A percentile compares a stretch with the other conserved stretches of the same genome.
These are phyloP conservation scores for Parietaria judaica DNA, from an alignment of 306 rosid genomes.

Conservation along the genomic window DNA sequence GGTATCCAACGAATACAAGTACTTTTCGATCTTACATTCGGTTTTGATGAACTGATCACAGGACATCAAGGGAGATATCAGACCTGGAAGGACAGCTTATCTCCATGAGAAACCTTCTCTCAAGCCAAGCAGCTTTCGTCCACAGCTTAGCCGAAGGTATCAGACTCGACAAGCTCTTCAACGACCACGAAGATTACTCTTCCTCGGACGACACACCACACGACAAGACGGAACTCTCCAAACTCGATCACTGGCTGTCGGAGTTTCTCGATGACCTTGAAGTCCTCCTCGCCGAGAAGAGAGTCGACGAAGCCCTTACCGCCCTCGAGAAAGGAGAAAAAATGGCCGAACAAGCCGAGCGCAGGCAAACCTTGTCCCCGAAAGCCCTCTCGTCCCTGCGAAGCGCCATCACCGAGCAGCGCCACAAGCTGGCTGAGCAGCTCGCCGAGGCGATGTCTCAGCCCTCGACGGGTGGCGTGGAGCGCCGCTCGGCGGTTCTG, in stretches of 20 bases:
- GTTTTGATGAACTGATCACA: slow-evolving; percentile 13
- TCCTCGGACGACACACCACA: slow-evolving; percentile 27
- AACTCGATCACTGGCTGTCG: slow-evolving; percentile 50
- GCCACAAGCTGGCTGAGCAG: slow-evolving; percentile 61
- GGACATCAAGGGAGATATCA: slow-evolving; percentile 81
- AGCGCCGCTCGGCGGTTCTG: slow-evolving; percentile 50
- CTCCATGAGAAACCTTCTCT: slow-evolving; percentile 78
- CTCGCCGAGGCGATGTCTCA: slow-evolving; percentile 63
- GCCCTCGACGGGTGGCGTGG: slow-evolving; percentile 49
- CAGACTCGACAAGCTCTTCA: slow-evolving; percentile 33
- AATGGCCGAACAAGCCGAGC: slow-evolving; percentile 28
- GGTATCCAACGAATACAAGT: no score
- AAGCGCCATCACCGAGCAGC: slow-evolving; percentile 41
- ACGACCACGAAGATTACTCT: slow-evolving; percentile 41
- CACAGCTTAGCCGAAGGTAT: slow-evolving; percentile 76
- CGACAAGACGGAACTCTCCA: slow-evolving; percentile 39
- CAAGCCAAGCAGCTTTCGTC: slow-evolving; percentile 67
- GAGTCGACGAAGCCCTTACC: slow-evolving; percentile 65
- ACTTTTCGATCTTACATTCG: no score
- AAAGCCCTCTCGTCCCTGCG: slow-evolving; percentile 32
- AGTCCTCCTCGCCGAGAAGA: slow-evolving; percentile 75
- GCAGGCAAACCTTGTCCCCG: slow-evolving; percentile 29
- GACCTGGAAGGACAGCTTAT: slow-evolving; percentile 88
- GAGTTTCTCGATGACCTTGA: slow-evolving; percentile 65
- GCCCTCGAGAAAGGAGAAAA: slow-evolving; percentile 62